Conservation (phyloP, 2,329 filamentous ascomycete genomes). For the Ceratocystis variospora region DNA sequence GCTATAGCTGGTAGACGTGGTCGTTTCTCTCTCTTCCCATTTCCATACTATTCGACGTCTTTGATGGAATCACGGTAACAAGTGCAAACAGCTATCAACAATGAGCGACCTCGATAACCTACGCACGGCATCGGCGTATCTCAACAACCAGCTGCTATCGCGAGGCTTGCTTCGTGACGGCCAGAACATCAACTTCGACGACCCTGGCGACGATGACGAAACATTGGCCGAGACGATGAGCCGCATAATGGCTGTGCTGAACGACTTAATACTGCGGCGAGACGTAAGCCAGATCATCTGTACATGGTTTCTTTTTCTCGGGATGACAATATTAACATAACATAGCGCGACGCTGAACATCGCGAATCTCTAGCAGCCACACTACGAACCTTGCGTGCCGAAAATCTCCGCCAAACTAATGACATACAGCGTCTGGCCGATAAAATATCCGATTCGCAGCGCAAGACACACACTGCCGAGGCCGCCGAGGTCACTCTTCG, state of each 20-base stretch:
- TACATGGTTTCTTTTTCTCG: neutral
- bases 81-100: neutral
- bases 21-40: neutral
- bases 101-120: slow-evolving; percentile 50
- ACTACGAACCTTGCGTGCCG: slow-evolving; percentile 60
- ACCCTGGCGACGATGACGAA: slow-evolving; percentile 49
- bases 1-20: neutral
- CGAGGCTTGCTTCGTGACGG: slow-evolving; percentile 53
- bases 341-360: slow-evolving; percentile 74
- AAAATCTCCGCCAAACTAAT: slow-evolving; percentile 57
- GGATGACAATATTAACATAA: neutral
- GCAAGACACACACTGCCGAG: slow-evolving; percentile 45
- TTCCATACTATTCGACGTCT: neutral
- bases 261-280: slow-evolving; percentile 79
- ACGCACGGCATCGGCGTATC: slow-evolving; percentile 53
- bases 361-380: slow-evolving; percentile 70
- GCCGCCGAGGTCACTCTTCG: slow-evolving; percentile 58
- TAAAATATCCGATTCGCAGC: slow-evolving; percentile 40
- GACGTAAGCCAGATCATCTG: slow-evolving; percentile 47
- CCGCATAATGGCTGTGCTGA: slow-evolving; percentile 79
- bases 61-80: neutral
- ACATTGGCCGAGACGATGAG: slow-evolving; percentile 54
- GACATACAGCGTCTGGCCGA: slow-evolving; percentile 49
- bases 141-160: slow-evolving; percentile 58
- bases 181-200: slow-evolving; percentile 68